Percentiles rank a stretch among this genome's conserved stretches.
Evolutionary conservation across 2,329 filamentous ascomycete genomes (phyloP).

Genomic region (Monosporascus cannonballus): DNA sequence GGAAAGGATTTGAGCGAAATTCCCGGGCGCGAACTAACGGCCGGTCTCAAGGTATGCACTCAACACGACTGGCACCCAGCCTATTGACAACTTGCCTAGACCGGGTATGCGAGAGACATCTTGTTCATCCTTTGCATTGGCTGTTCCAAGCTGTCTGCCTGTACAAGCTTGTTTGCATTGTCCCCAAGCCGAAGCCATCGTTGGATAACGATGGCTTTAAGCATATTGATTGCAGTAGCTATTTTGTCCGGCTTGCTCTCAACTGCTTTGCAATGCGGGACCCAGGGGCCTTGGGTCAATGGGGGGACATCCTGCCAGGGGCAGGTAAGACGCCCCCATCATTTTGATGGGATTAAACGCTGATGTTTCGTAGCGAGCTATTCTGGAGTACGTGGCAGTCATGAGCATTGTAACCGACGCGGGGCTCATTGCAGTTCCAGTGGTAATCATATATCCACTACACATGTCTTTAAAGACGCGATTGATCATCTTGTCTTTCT

Average conservation of each 20-base stretch:
- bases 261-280: constrained; percentile 11
- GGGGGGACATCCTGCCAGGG: constrained; percentile 6
- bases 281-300: constrained; percentile 7
- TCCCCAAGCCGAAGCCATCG: constrained; percentile 11
- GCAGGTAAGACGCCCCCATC: constrained; percentile 4
- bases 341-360: no score
- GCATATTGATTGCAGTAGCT: constrained; percentile 4
- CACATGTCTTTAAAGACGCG: constrained; percentile 8
- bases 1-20: constrained; percentile 9
- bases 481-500: constrained; percentile 10
- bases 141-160: constrained; percentile 11
- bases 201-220: constrained; percentile 8
- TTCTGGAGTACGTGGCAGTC: constrained; percentile 10
- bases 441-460: constrained; percentile 9
- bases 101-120: constrained; percentile 9
- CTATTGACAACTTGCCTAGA: background rate
- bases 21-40: constrained; percentile 6
- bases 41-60: constrained; percentile 11
- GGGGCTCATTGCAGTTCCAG: constrained; percentile 10
- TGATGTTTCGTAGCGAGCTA: constrained; percentile 2
- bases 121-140: constrained; percentile 10
- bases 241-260: constrained; percentile 8
- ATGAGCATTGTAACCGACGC: constrained; percentile 12
- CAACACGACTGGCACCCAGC: background rate
- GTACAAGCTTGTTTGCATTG: constrained; percentile 8